Conservation (phyloP, 148 eudicot species). For the Fagopyrum esculentum region DNA sequence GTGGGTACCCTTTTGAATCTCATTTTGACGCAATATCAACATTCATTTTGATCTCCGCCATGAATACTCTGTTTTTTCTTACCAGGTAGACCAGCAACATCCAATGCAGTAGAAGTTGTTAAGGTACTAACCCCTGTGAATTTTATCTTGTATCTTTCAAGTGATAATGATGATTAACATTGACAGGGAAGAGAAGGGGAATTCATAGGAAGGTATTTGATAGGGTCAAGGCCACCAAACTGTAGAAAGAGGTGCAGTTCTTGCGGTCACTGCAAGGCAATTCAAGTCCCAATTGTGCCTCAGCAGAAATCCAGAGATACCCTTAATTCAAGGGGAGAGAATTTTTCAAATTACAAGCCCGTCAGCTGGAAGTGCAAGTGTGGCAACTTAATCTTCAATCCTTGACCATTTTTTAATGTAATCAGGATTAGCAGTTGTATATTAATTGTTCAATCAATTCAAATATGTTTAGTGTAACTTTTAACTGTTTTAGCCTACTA, state of each 20-base stretch:
- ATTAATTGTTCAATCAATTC: background rate
- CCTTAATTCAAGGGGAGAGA: slow-evolving; percentile 25
- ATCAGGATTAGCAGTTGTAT: background rate
- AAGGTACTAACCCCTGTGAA: background rate
- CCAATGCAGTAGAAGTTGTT: background rate
- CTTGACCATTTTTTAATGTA: slow-evolving; percentile 19
- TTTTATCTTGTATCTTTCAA: background rate
- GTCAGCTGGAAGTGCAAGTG: slow-evolving; percentile 77
- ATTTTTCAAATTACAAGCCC: slow-evolving; percentile 53
- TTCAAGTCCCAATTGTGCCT: slow-evolving; percentile 44
- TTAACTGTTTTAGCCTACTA: too few relatives aligned
- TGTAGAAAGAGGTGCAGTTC: slow-evolving; percentile 43
- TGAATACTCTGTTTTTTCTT: background rate
- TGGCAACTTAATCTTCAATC: slow-evolving; percentile 51
- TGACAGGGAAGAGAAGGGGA: slow-evolving; percentile 14
- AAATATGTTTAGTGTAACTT: too few relatives aligned
- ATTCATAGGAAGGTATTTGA: slow-evolving; percentile 25
- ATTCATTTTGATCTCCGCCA: too few relatives aligned
- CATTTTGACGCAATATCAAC: background rate
- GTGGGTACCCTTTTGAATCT: background rate
- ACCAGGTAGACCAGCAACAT: background rate
- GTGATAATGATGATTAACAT: background rate
- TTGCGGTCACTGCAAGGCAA: slow-evolving; percentile 47
- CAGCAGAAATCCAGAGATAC: slow-evolving; percentile 16
- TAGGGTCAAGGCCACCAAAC: slow-evolving; percentile 59